Conservation (phyloP, 164 flowering plant species). For the Echeveria elegans region DNA sequence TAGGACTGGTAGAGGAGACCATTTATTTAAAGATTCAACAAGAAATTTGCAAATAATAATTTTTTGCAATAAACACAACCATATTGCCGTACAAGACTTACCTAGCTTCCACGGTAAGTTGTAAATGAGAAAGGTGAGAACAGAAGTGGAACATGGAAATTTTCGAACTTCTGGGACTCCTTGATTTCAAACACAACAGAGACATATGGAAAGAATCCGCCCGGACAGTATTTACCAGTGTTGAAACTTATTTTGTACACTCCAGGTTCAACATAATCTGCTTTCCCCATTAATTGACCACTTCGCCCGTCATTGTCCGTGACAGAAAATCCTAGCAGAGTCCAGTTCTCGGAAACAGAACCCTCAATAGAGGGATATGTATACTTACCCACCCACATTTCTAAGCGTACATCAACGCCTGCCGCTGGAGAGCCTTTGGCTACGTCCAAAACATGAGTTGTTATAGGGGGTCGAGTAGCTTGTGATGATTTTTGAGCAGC, state of each 20-base stretch:
- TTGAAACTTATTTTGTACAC: slow-evolving; percentile 75
- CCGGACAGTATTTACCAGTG: slow-evolving; percentile 62
- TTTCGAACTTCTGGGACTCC: slow-evolving; percentile 63
- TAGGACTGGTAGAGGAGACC: no score
- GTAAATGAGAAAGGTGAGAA: slow-evolving; percentile 80
- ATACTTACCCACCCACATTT: slow-evolving; percentile 50
- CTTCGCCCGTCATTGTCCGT: slow-evolving; percentile 85
- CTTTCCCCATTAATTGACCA: slow-evolving; percentile 56
- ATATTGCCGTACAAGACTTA: not conserved
- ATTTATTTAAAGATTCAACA: no score
- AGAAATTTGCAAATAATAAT: no score
- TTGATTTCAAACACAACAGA: slow-evolving; percentile 76
- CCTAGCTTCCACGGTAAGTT: slow-evolving; percentile 89
- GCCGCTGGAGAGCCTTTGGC: slow-evolving; percentile 70
- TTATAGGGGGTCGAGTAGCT: slow-evolving; percentile 73
- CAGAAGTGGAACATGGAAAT: slow-evolving; percentile 92
- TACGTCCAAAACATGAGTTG: slow-evolving; percentile 87
- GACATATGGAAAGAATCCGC: slow-evolving; percentile 84
- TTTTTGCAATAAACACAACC: not conserved
- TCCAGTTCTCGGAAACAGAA: slow-evolving; percentile 37
- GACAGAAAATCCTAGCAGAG: slow-evolving; percentile 41
- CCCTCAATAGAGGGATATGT: slow-evolving; percentile 35
- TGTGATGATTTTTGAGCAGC: slow-evolving; percentile 24
- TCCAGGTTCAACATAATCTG: slow-evolving; percentile 56
- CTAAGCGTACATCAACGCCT: slow-evolving; percentile 68